phyloP scores from a whole-genome alignment of 768 basidiomycete species.

The Trametes cubensis region DNA sequence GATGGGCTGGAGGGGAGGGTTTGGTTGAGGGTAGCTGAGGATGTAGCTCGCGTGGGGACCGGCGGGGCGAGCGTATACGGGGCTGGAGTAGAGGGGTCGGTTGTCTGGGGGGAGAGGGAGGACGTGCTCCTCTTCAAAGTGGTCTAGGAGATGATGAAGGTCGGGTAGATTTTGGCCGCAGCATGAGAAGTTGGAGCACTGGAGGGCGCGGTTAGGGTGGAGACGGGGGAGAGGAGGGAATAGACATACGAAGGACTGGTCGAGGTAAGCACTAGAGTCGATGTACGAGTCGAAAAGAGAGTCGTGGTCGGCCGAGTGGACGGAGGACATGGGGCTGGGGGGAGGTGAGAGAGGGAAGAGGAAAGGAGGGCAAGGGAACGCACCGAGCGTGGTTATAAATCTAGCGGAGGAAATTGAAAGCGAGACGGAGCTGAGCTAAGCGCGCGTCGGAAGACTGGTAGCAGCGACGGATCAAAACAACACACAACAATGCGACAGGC shows the following conservation, averaged over 20 bases:
- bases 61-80: conserved; percentile 22
- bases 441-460: neutral
- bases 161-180: conserved; percentile 49
- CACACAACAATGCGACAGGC: too few relatives aligned
- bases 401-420: neutral
- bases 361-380: neutral
- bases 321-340: conserved; percentile 1
- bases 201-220: neutral
- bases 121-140: conserved; percentile 50
- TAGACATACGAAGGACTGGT: conserved; percentile 19
- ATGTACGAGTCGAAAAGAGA: conserved; percentile 19
- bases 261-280: conserved; percentile 8
- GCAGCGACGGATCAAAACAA: neutral
- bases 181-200: conserved; percentile 52
- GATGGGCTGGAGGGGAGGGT: conserved; percentile 28
- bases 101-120: conserved; percentile 36
- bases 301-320: neutral
- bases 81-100: conserved; percentile 38
- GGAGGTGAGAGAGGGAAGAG: neutral
- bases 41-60: conserved; percentile 28
- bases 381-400: neutral
- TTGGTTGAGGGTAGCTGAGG: conserved; percentile 37
- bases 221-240: neutral
- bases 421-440: neutral
- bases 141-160: conserved; percentile 54